Evolutionary conservation across 192 early-diverging fungal species (phyloP), one percentile per base, ranked within the genome.

Genomic region (Podila clonocystis): DNA sequence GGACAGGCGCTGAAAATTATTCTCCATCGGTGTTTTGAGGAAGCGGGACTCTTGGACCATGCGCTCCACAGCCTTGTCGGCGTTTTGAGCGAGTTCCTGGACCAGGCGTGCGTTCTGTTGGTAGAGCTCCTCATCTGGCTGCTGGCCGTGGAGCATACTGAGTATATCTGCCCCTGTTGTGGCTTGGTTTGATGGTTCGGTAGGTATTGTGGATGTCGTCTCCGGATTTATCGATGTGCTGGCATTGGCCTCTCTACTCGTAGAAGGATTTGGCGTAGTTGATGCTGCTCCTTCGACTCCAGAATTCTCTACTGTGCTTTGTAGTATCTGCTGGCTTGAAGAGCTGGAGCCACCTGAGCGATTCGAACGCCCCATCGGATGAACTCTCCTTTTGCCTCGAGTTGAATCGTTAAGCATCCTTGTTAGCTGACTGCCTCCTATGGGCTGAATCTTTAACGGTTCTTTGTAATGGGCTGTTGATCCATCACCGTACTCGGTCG

Each of bases 401-500:
- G 38, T 17, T 0, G 68, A 11, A 0, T 68, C 63, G 31, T 62
- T 71, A 13, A 78, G 50, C n/a, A 78, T 38, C 49, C 68, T 65
- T 34, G 58, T 24, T 8, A 78, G 34, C 17, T 66, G 52, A 45
- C 58, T 57, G 24, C 70, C 68, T 2, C 36, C 36, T 28, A 30
- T 38, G 57, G 22, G 7, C 20, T 59, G 19, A 28, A 58, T 31
- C 8, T 63, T 22, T 0, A 33, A 28, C 17, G 17, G 26, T 7
- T 62, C 64, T 5, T 61, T 33, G 15, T 63, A 19, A 22, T 72
- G 69, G 7, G 72, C 22, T 15, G 68, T 60, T 2, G 77, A 58
- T 13, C 34, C 30, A n/a, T 80, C 77, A 2, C 77, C 77, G 52
- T 48, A 50, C 29, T 80, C 77, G 11, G 64, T 69, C 6, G 68